Conservation (phyloP, 768 basidiomycete species). For the Tylopilus intermedius region DNA sequence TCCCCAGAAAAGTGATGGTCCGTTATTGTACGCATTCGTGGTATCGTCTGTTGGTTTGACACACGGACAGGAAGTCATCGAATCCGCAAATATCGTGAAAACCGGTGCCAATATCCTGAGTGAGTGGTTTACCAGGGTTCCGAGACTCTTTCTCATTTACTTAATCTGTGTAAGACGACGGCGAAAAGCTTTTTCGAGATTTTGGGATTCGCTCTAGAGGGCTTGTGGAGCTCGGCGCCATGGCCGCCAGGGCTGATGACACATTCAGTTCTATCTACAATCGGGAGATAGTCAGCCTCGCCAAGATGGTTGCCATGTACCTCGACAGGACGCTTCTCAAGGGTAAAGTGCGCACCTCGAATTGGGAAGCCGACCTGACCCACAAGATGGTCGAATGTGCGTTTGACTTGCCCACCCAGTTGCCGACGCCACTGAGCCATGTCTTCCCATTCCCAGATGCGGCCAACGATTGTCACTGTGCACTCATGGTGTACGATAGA, state of each 20-base stretch:
- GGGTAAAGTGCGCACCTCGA: slow-evolving; percentile 41
- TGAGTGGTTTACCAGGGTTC: slow-evolving; percentile 21
- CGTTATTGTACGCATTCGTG: background rate
- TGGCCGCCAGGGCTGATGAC: slow-evolving; percentile 39
- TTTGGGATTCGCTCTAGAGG: slow-evolving; percentile 39
- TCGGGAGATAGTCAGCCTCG: slow-evolving; percentile 40
- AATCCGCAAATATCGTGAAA: slow-evolving; percentile 37
- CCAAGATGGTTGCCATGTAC: slow-evolving; percentile 41
- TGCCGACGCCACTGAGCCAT: background rate
- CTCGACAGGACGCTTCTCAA: slow-evolving; percentile 37
- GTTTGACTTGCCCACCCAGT: background rate
- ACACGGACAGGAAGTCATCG: slow-evolving; percentile 39
- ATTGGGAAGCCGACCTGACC: slow-evolving; percentile 41
- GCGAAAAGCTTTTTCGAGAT: slow-evolving; percentile 44
- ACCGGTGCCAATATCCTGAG: slow-evolving; percentile 47
- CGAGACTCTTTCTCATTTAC: background rate
- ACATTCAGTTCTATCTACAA: slow-evolving; percentile 30
- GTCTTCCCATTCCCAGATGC: slow-evolving; percentile 33
- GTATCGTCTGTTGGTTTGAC: background rate
- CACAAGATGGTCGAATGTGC: slow-evolving; percentile 38
- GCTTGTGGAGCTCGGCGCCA: slow-evolving; percentile 43
- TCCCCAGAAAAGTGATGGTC: slow-evolving; percentile 41
- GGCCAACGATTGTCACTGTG: slow-evolving; percentile 48
- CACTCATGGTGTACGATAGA: slow-evolving; percentile 39
- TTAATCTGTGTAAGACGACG: slow-evolving; percentile 36